These are phyloP conservation scores for peach (Prunus persica) DNA, from an alignment of 306 rosid species.

Conservation along the genomic window Prunus_persica_NCBIv2 NC_034010.1:29345001-29345500, in stretches of 20 bases:
- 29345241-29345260: background rate
- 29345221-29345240: background rate
- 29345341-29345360: constrained; percentile 1
- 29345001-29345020: constrained; percentile 29
- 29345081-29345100: constrained; percentile 21
- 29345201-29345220: background rate
- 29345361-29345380: constrained; percentile 7
- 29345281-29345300: constrained; percentile 25
- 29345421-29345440: background rate
- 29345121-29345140: constrained; percentile 25
- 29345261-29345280: constrained; percentile 19
- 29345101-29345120: constrained; percentile 16
- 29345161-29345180: constrained; percentile 15
- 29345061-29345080: constrained; percentile 13
- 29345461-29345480: constrained; percentile 1
- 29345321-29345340: constrained; percentile 21
- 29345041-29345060: constrained; percentile 16
- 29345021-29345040: background rate
- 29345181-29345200: background rate
- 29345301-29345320: constrained; percentile 15
- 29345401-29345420: constrained; percentile 2
- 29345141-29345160: constrained; percentile 20
- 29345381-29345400: constrained; percentile 7
- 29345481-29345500: constrained; percentile 8
- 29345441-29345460: background rate